A percentile compares a stretch with the other conserved stretches of the same genome.
phyloP scores from a whole-genome alignment of 805 yeast genomes.

The Lipomyces japonicus region DNA sequence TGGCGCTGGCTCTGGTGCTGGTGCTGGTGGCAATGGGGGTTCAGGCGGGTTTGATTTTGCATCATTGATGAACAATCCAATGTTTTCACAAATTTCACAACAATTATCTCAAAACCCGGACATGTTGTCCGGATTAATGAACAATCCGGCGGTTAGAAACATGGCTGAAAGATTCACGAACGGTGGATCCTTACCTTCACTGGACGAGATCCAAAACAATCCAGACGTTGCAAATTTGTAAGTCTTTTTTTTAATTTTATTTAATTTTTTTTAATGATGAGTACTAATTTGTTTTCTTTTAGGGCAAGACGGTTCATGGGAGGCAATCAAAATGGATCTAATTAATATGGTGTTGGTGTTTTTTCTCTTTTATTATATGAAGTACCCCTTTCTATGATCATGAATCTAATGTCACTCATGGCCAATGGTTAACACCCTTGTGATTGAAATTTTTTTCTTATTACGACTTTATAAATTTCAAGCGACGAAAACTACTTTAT shows the following conservation, averaged over 20 bases:
- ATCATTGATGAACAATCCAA: slow-evolving; percentile 84
- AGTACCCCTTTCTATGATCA: neutral
- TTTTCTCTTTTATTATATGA: neutral
- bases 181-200: slow-evolving; percentile 62
- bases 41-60: slow-evolving; percentile 71
- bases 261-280: neutral
- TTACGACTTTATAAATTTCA: no score
- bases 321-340: slow-evolving; percentile 3
- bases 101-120: slow-evolving; percentile 81
- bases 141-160: slow-evolving; percentile 72
- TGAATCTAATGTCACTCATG: slow-evolving; percentile 6
- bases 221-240: slow-evolving; percentile 42
- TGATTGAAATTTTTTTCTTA: no score
- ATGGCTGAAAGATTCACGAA: slow-evolving; percentile 74
- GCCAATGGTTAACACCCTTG: no score
- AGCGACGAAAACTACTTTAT: no score
- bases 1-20: no score
- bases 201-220: slow-evolving; percentile 72
- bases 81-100: slow-evolving; percentile 83
- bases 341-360: neutral
- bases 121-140: slow-evolving; percentile 69
- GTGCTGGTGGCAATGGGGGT: slow-evolving; percentile 49
- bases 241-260: neutral
- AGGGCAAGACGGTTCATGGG: slow-evolving; percentile 26
- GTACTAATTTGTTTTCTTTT: neutral